Percentiles rank a stretch among this genome's conserved stretches.
Conservation (phyloP, 345 rosid species). For the Jatropha curcas region DNA sequence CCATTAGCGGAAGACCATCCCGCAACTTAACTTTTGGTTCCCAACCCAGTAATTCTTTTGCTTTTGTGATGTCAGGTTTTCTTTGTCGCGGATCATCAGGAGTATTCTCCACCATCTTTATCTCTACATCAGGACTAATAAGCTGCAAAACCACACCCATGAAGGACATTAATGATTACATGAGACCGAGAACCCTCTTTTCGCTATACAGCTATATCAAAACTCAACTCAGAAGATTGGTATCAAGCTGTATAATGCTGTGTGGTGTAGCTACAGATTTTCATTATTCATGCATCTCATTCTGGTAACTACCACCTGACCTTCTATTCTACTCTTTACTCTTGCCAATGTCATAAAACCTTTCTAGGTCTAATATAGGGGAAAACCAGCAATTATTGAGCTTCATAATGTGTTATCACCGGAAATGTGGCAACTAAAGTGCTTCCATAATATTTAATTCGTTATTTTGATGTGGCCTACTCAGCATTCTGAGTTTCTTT, state of each 20-base stretch:
- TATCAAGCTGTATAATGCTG: no score
- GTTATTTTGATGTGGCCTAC: not conserved
- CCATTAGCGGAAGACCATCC: slow-evolving; percentile 91
- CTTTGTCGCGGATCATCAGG: slow-evolving; percentile 92
- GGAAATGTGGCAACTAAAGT: not conserved
- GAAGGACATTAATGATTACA: not conserved
- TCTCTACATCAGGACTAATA: slow-evolving; percentile 75
- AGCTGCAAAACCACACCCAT: slow-evolving; percentile 38
- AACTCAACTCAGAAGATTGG: not conserved
- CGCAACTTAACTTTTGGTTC: slow-evolving; percentile 83
- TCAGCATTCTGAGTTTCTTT: not conserved
- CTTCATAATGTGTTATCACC: not conserved
- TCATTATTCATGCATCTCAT: no score
- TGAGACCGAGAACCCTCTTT: not conserved
- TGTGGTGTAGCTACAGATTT: no score
- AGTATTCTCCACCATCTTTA: slow-evolving; percentile 85
- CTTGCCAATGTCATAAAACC: no score
- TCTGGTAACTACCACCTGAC: no score
- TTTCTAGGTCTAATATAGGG: not conserved
- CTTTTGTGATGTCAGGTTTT: slow-evolving; percentile 84
- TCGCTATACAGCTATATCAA: not conserved
- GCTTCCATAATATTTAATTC: not conserved
- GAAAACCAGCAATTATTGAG: not conserved
- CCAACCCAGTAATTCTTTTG: slow-evolving; percentile 87
- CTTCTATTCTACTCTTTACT: no score